Evolutionary conservation across 1,139 yeast species (phyloP).

Genomic region (Diutina sp.): DNA sequence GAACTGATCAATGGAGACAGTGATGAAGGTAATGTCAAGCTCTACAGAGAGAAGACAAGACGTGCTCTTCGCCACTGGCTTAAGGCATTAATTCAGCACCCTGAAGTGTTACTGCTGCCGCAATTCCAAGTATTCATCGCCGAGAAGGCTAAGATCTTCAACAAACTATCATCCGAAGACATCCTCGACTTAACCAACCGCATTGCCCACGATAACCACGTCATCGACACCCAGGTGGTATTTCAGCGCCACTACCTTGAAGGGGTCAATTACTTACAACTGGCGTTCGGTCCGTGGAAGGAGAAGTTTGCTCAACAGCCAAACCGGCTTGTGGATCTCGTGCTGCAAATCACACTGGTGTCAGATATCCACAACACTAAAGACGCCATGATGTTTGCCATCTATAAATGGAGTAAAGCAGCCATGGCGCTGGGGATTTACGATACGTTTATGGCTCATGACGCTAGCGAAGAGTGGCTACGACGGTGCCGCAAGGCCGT

Average conservation of each 20-base stretch:
- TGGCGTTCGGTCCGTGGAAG: not conserved
- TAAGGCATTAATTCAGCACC: not conserved
- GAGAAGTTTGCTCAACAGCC: not conserved
- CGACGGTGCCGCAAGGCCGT: conserved; percentile 60
- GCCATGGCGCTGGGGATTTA: conserved; percentile 25
- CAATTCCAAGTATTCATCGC: not conserved
- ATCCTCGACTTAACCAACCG: not conserved
- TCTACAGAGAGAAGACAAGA: not conserved
- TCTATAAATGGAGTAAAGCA: not conserved
- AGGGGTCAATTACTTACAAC: not conserved
- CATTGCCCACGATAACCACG: not conserved
- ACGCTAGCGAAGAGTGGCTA: conserved; percentile 63
- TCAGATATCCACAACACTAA: too few species aligned
- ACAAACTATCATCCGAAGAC: not conserved
- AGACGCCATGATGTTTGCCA: not conserved
- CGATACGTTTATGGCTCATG: conserved; percentile 68
- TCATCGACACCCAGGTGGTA: not conserved
- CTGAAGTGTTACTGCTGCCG: not conserved
- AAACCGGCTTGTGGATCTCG: not conserved
- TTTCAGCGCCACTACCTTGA: not conserved
- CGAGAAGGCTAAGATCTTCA: not conserved
- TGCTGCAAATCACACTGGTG: not conserved
- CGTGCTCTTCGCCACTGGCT: not conserved
- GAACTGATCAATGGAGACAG: not conserved
- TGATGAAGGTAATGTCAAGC: not conserved